Evolutionary conservation across 225 moss, liverwort and hornwort species (phyloP).

Genomic region (Lunularia cruciata): DNA sequence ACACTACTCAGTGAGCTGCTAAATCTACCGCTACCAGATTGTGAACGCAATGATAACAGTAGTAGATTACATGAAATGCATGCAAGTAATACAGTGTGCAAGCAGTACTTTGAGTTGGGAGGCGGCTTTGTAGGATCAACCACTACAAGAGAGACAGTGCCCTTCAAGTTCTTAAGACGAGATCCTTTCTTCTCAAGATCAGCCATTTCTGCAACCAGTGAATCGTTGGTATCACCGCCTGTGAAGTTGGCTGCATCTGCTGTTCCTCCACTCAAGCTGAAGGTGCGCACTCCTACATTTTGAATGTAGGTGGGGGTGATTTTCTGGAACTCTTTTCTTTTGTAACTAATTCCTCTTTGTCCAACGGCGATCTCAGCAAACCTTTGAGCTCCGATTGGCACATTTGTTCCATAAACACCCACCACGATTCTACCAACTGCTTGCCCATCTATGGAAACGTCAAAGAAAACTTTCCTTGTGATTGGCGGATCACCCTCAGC

Average conservation of each 20-base stretch:
- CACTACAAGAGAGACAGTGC: conserved; percentile 74
- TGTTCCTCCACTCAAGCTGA: conserved; percentile 71
- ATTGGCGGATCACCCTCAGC: conserved; percentile 39
- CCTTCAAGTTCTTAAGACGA: conserved; percentile 60
- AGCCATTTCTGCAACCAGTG: conserved; percentile 66
- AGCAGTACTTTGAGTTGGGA: conserved; percentile 62
- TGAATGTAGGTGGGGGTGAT: conserved; percentile 76
- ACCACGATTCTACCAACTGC: conserved; percentile 73
- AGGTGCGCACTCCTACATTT: conserved; percentile 73
- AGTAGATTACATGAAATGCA: too few relatives aligned
- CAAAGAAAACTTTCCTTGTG: conserved; percentile 77
- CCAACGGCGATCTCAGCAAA: conserved; percentile 77
- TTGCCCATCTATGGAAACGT: conserved; percentile 79
- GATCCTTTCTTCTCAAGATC: conserved; percentile 57
- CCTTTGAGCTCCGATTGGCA: conserved; percentile 72
- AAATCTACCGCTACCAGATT: too few relatives aligned
- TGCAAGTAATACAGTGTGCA: too few relatives aligned
- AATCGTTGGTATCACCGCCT: conserved; percentile 67
- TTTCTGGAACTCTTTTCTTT: conserved; percentile 83
- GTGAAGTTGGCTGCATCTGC: conserved; percentile 72
- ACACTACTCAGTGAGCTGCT: too few relatives aligned
- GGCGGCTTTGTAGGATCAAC: conserved; percentile 80
- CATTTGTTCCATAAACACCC: conserved; percentile 70
- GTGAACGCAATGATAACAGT: too few relatives aligned
- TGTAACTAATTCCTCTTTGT: conserved; percentile 70